These are phyloP conservation scores for Mollisia scopiformis DNA, from an alignment of 2,329 filamentous ascomycete species.

Conservation along the genomic window DNA sequence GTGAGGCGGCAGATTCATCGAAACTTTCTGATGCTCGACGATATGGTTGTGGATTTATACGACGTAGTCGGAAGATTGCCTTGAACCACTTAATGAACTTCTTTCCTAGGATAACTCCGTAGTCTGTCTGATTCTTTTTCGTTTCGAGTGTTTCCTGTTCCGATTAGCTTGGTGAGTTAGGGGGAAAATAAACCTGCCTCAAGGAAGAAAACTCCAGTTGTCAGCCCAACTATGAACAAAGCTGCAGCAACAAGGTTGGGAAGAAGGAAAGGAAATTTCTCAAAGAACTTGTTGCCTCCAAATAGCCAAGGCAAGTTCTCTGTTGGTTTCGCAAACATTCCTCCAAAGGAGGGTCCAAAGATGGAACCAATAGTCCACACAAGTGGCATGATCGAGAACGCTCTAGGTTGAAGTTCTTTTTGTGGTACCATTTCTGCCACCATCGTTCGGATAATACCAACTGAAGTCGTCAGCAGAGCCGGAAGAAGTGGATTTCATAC, in stretches of 20 bases:
- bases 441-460: conserved; percentile 90
- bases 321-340: conserved; percentile 80
- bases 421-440: conserved; percentile 92
- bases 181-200: conserved; percentile 47
- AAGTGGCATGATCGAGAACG: conserved; percentile 92
- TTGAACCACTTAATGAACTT: conserved; percentile 53
- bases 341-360: conserved; percentile 86
- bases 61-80: conserved; percentile 15
- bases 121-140: conserved; percentile 70
- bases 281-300: conserved; percentile 67
- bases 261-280: conserved; percentile 77
- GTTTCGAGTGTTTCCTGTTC: conserved; percentile 76
- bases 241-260: conserved; percentile 79
- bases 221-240: conserved; percentile 79
- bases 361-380: conserved; percentile 88
- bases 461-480: conserved; percentile 42
- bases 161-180: conserved; percentile 7
- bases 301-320: conserved; percentile 75
- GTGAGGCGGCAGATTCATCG: conserved; percentile 58
- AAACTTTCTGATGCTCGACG: conserved; percentile 50
- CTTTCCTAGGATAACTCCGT: conserved; percentile 74
- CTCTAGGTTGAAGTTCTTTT: conserved; percentile 81
- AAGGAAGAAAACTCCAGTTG: conserved; percentile 77
- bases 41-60: conserved; percentile 22
- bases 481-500: neutral